phyloP scores from a whole-genome alignment of 2,329 filamentous ascomycete species.

The Dichotomopilus funicola region DNA sequence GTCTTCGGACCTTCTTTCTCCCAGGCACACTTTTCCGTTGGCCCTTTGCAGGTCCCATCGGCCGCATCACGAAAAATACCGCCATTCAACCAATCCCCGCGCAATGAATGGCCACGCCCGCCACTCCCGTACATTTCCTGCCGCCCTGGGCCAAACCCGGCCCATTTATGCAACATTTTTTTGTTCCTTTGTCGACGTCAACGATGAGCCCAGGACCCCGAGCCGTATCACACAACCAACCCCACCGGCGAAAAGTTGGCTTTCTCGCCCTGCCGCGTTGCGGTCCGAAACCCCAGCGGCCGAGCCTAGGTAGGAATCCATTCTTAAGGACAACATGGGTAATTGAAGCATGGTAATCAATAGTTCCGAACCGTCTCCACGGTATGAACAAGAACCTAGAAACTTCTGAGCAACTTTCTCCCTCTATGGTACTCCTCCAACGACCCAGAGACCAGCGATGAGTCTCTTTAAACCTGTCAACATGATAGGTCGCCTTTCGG shows the following conservation, averaged over 20 bases:
- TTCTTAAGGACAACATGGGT: too few species aligned
- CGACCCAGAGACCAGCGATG: too few species aligned
- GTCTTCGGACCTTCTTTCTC: conserved; percentile 1
- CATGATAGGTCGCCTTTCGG: too few species aligned
- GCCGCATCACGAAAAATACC: neutral
- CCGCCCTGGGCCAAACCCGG: neutral
- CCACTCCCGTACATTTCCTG: neutral
- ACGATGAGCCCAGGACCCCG: neutral
- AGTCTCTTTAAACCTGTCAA: too few species aligned
- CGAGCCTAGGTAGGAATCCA: neutral
- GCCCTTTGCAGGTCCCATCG: neutral
- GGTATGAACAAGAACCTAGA: too few species aligned
- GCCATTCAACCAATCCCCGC: neutral
- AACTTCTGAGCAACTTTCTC: too few species aligned
- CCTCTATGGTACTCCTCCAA: too few species aligned
- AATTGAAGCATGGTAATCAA: too few species aligned
- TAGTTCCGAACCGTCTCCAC: too few species aligned
- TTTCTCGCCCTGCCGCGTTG: neutral
- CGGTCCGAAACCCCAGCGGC: conserved; percentile 7
- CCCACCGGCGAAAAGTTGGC: neutral
- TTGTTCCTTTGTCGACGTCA: neutral
- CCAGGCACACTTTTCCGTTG: neutral
- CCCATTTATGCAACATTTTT: neutral
- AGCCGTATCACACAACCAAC: neutral
- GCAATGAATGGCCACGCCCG: neutral